These are phyloP conservation scores for Aquilaria yunnanensis DNA, from an alignment of 345 rosid genomes.

Conservation along the genomic window DNA sequence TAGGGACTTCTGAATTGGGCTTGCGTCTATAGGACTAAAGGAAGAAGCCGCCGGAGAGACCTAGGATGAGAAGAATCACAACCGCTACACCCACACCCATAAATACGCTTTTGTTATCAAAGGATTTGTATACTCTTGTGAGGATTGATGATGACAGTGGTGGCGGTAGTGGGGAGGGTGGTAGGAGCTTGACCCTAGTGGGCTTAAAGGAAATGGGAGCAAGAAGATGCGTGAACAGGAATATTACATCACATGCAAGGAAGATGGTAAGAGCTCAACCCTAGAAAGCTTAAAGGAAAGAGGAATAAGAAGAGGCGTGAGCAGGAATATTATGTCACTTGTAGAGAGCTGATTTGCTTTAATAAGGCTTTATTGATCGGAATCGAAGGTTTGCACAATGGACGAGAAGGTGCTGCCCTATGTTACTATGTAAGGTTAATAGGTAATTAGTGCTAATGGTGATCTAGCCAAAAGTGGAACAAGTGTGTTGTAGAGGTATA, in stretches of 20 bases:
- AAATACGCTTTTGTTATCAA: conserved; percentile 39
- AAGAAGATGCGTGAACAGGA: too few relatives aligned
- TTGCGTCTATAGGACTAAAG: conserved; percentile 15
- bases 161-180: conserved; percentile 26
- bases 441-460: conserved; percentile 45
- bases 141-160: conserved; percentile 17
- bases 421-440: conserved; percentile 42
- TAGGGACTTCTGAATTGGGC: conserved; percentile 8
- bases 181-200: too few relatives aligned
- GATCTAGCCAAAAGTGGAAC: conserved; percentile 56
- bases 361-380: conserved; percentile 23
- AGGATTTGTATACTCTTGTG: conserved; percentile 27
- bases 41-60: conserved; percentile 24
- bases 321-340: conserved; percentile 29
- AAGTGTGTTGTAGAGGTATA: conserved; percentile 77
- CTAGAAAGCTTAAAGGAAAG: conserved; percentile 37
- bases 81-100: conserved; percentile 56
- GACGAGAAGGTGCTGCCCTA: conserved; percentile 32
- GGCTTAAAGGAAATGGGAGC: too few relatives aligned
- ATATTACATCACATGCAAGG: too few relatives aligned
- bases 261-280: conserved; percentile 5
- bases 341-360: conserved; percentile 43
- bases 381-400: conserved; percentile 43
- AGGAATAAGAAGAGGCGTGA: conserved; percentile 67
- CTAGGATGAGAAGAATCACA: conserved; percentile 31